Conservation (phyloP, 768 basidiomycete species). For the Inosperma sp. region DNA sequence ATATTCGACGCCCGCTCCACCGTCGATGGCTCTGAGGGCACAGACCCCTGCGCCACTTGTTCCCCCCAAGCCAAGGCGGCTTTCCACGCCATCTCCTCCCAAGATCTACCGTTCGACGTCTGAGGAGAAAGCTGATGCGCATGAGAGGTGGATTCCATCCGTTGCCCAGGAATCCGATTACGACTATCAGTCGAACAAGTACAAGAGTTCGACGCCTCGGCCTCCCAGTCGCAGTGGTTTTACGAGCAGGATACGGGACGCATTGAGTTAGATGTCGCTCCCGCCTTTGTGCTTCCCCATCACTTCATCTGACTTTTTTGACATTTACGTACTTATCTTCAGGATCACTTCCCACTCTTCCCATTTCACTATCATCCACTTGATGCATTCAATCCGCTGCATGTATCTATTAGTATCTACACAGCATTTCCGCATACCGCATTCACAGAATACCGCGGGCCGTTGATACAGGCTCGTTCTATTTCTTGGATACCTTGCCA, state of each 20-base stretch:
- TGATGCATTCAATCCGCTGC: conserved; percentile 6
- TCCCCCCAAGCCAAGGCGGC: conserved; percentile 26
- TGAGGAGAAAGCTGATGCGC: conserved; percentile 60
- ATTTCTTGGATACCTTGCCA: conserved; percentile 11
- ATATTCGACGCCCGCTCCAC: conserved; percentile 27
- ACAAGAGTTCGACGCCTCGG: conserved; percentile 15
- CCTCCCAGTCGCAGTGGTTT: conserved; percentile 8
- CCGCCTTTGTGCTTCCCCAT: neutral
- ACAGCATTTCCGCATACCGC: conserved; percentile 12
- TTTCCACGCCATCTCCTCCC: conserved; percentile 29
- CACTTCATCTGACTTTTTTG: conserved; percentile 1
- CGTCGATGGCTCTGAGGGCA: conserved; percentile 14
- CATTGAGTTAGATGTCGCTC: neutral
- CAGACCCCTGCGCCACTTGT: conserved; percentile 29
- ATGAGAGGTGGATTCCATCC: conserved; percentile 64
- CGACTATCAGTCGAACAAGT: conserved; percentile 15
- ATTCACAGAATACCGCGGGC: conserved; percentile 10
- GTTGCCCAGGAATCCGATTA: conserved; percentile 12
- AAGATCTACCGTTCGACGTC: conserved; percentile 57
- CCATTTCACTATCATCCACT: conserved; percentile 8
- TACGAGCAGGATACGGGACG: neutral
- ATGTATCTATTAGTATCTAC: conserved; percentile 14
- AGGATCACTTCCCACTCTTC: conserved; percentile 10
- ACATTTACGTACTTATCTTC: neutral
- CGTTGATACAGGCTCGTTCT: conserved; percentile 21